Evolutionary conservation across 371 early-diverging fungal genomes (phyloP), one percentile per base, ranked within the genome.

Genomic region (Mortierella polycephala): DNA sequence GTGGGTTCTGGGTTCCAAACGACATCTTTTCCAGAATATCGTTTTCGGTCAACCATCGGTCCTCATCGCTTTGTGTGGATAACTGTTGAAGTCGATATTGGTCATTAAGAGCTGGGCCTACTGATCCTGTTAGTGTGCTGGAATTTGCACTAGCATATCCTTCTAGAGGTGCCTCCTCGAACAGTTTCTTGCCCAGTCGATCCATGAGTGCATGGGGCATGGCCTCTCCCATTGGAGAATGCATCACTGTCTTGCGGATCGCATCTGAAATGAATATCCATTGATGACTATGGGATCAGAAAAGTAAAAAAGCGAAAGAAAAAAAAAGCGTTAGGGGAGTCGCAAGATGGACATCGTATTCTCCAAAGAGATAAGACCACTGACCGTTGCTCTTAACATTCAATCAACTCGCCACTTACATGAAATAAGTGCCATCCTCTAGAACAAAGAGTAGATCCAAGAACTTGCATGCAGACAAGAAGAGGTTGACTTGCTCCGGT

Each of bases 241-340:
- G 74, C 60, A 86, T 83, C 18, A 87, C 86, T 7, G 79, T 69
- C 37, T 79, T 72, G 45, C 92, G 94, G 6, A 93, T 85, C 1
- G 93, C 92, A 60, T 97, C 96, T 2, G 90, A 89, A 60, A 96
- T 90, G 71, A 97, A 97, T 6, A 96, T 93, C 96, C 96, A 96
- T 85, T 96, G 94, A 70, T 95, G 94, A 42, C 94, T 94, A 67
- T 47, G 20, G 20, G 39, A 30, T 30, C 30, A 30, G 30, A 4
- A 30, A 30, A 30, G 4, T 2, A 4, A 30, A 30, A 30, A 30
- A 30, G 4, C 1, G 4, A 30, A 30, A 30, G 30, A 4, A 30
- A n/a, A 30, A 37, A 54, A 61, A 11, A 44, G 23, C 11, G 4
- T 30, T 30, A 30, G 4, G 4, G 30, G 30, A 30, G 30, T 4